Base-by-base conservation (phyloP, 768 basidiomycete species). In the Tylopilus cervinicoccineus region DNA sequence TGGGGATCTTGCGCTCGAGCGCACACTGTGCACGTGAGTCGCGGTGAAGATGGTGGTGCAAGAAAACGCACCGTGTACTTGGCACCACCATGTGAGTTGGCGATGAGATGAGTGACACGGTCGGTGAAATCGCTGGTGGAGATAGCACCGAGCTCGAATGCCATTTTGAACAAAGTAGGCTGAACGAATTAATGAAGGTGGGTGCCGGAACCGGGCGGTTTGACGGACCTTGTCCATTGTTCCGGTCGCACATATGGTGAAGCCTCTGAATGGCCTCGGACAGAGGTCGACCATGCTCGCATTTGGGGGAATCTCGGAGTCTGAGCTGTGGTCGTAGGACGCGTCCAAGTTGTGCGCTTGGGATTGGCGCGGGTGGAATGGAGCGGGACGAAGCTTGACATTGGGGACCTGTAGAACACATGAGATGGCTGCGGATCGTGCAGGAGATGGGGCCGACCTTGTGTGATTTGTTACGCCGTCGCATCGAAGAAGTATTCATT, bases 81-180 rank as follows among this genome's bases (percentile, higher is more conserved):
- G 12, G 85, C 78, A 19, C 91, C 83, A 4, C 88, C 88, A 58
- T 88, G 84, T n/a, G 73, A 75, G n/a, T 68, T 70, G 0, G 93
- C 90, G 34, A 97, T 74, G 19, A 97, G 76, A 71, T 95, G 93
- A 0, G 92, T 94, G n/a, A 89, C 86, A 38, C 74, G 74, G 61
- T 91, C 86, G 0, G 92, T 97, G 53, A 95, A 83, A 41, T 88
- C 84, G 27, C 69, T 77, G 14, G 79, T 75, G 37, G 79, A 74
- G 4, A 68, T 69, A 23, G 90, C 93, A 11, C 93, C 93, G 13
- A 96, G 83, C 55, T 93, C 86, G 20, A 79, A 70, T 0, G 88
- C 90, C 59, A 88, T 79, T 51, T 81, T 82, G 61, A 88, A 88
- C 28, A 94, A 54, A 2, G 76, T 75, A 0, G 80, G 75, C 91